Percentiles rank a stretch among this genome's conserved stretches.
phyloP scores from a whole-genome alignment of 257 asterid genomes.

The Haberlea rhodopensis region DNA sequence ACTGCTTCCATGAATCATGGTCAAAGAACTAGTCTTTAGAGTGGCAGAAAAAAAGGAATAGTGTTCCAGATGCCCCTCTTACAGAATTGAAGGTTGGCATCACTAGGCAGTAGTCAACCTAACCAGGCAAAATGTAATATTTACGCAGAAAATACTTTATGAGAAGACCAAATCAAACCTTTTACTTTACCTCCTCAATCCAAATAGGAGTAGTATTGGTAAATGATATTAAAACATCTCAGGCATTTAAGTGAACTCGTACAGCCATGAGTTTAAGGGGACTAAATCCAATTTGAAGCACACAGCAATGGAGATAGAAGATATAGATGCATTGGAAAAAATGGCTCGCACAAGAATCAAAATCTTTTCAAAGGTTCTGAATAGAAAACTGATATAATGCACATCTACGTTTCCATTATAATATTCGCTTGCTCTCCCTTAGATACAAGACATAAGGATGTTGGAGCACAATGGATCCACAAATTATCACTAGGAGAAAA shows the following conservation, averaged over 20 bases:
- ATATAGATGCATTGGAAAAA: not conserved
- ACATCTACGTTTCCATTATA: conserved; percentile 6
- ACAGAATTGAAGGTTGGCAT: not conserved
- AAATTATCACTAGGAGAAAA: conserved; percentile 17
- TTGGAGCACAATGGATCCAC: conserved; percentile 7
- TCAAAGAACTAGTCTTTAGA: not conserved
- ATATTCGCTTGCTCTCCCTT: not conserved
- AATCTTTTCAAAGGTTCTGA: conserved; percentile 6
- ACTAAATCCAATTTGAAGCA: conserved; percentile 6
- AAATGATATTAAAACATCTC: not conserved
- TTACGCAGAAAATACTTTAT: not conserved
- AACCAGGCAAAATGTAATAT: not conserved
- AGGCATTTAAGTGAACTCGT: not conserved
- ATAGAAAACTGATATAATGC: not conserved
- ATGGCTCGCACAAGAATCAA: not conserved
- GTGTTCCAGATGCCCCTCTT: not conserved
- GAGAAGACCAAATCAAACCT: not conserved
- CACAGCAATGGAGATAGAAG: not conserved
- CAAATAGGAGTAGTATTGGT: not conserved
- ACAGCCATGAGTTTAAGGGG: not conserved
- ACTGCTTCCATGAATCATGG: not conserved
- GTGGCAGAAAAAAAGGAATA: not conserved
- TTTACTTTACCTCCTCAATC: not conserved
- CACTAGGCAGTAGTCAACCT: not conserved
- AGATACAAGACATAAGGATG: not conserved